Evolutionary conservation across 768 basidiomycete genomes (phyloP), one percentile per base, ranked within the genome.

Genomic region (Lactarius hatsudake): DNA sequence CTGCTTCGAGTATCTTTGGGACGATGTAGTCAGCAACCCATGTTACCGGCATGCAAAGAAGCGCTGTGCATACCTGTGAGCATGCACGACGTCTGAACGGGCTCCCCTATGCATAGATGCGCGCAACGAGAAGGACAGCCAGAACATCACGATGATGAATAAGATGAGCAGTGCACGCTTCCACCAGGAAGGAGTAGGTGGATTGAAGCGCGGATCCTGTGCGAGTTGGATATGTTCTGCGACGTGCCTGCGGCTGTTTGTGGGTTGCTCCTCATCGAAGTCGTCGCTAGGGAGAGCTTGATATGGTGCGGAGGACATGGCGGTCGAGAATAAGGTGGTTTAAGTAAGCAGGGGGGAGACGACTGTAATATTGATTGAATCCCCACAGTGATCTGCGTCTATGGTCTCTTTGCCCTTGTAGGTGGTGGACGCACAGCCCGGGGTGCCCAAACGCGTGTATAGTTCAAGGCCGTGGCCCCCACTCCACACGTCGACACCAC

Each of bases 1-100:
- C 72, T 93, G 88, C 68, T 89, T 87, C 15, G 91, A 93, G 74
- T 94, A 95, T 69, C 93, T 94, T 64, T 17, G 53, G 7, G 40
- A 63, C 18, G 30, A 59, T 18, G 2, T n/a, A 6, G 62, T 64
- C 13, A 70, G 43, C 26, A 10, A 17, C 4, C 42, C 56, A 43
- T 54, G 45, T 56, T 58, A 53, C 62, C 48, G 20, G 28, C 53
- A 57, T 15, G 43, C 23, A 59, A 34, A 20, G 17, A 2, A 51
- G 20, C 18, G 15, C 26, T 17, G 32, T 28, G 78, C 83, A 64
- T 65, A 91, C 90, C 90, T 82, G 17, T 81, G 79, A 9, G 90
- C 87, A 72, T 90, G 81, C 12, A 91, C 75, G 45, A 89, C 73
- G 55, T 86, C 76, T 10, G 84, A 77, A 67, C 80, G 54, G 65